phyloP scores from a whole-genome alignment of 1,284 basidiomycete species.

The Naganishia cerealis region DNA sequence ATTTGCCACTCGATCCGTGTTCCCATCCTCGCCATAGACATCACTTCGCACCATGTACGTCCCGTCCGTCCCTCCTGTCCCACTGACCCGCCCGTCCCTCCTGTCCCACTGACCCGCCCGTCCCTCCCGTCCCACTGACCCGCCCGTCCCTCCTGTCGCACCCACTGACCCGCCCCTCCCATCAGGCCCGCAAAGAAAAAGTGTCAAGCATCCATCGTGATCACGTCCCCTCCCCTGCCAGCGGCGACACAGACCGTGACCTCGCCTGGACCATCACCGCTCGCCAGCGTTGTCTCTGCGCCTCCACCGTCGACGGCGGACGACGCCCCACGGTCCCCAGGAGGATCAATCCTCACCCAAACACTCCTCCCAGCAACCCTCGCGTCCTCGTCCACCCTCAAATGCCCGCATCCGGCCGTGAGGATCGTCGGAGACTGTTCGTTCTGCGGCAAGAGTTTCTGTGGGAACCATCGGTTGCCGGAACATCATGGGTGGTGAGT shows the following conservation, averaged over 20 bases:
- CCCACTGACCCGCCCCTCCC: too few species aligned
- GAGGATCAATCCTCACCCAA: conserved; percentile 18
- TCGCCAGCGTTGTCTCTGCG: conserved; percentile 21
- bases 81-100: too few species aligned
- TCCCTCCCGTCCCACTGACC: too few species aligned
- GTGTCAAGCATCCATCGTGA: conserved; percentile 50
- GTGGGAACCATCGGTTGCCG: conserved; percentile 53
- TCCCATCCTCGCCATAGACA: too few species aligned
- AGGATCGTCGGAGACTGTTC: conserved; percentile 54
- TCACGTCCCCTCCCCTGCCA: conserved; percentile 48
- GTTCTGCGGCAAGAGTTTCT: conserved; percentile 54
- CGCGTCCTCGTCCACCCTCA: conserved; percentile 41
- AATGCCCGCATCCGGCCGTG: conserved; percentile 52
- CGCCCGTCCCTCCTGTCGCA: too few species aligned
- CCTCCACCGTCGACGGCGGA: conserved; percentile 45
- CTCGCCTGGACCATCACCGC: conserved; percentile 35
- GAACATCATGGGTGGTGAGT: conserved; percentile 56
- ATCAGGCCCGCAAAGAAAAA: conserved; percentile 55
- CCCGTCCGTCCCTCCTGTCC: too few species aligned
- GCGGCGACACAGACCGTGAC: conserved; percentile 35
- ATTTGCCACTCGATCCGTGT: too few species aligned
- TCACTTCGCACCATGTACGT: too few species aligned
- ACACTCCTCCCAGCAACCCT: conserved; percentile 29
- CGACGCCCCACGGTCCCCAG: conserved; percentile 39
- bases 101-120: too few species aligned